Conservation (phyloP, 441 rosid genomes). For the Sinapis alba region DNA sequence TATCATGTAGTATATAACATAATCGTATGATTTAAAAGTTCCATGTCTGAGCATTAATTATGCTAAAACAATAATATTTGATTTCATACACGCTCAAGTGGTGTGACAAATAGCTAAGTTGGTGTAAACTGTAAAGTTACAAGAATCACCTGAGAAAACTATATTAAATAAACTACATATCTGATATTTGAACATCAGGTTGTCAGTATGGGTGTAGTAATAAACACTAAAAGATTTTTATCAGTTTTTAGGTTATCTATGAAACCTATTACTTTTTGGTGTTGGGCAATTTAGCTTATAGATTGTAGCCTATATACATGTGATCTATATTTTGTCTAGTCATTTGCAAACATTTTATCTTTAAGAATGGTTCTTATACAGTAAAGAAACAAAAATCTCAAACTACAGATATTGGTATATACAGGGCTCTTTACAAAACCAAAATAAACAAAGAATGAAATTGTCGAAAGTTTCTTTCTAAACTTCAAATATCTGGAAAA, state of each 20-base stretch:
- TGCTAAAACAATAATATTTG: background rate
- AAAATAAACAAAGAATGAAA: background rate
- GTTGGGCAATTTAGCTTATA: background rate
- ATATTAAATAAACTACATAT: background rate
- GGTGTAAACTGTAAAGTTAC: slow-evolving; percentile 8
- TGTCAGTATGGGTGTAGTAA: slow-evolving; percentile 17
- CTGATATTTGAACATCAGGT: background rate
- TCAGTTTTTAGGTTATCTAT: background rate
- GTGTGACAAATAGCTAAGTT: slow-evolving; percentile 12
- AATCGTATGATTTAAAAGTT: slow-evolving; percentile 8
- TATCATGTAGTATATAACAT: background rate
- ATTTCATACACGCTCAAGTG: slow-evolving; percentile 2
- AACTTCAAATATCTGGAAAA: slow-evolving; percentile 4
- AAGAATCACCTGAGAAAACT: slow-evolving; percentile 23
- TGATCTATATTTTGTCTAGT: slow-evolving; percentile 2
- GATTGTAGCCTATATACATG: background rate
- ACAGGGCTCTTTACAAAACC: background rate
- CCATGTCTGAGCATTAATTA: background rate
- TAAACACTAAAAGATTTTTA: background rate
- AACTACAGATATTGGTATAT: background rate
- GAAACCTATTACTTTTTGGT: background rate
- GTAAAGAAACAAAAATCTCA: background rate
- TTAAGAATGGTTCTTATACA: background rate
- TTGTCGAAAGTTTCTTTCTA: background rate
- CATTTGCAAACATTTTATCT: background rate